phyloP scores from a whole-genome alignment of 345 rosid genomes.

The Passiflora organensis region DNA sequence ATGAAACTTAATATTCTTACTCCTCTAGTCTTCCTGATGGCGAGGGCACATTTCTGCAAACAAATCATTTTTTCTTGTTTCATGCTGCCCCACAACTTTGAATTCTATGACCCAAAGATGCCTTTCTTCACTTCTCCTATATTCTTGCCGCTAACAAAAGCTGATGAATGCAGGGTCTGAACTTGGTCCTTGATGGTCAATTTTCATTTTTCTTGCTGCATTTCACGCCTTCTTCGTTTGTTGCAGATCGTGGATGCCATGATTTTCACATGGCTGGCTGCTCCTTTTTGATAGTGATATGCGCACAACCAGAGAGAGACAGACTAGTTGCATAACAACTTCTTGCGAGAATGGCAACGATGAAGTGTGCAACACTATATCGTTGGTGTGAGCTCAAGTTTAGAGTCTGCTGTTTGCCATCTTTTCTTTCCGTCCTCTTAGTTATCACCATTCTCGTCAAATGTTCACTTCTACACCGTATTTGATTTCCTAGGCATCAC shows the following conservation, averaged over 20 bases:
- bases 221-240: slow-evolving; percentile 9
- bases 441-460: too few relatives aligned
- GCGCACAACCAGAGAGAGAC: too few relatives aligned
- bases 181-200: not conserved
- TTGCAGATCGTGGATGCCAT: slow-evolving; percentile 71
- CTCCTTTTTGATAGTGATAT: too few relatives aligned
- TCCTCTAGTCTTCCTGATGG: too few relatives aligned
- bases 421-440: too few relatives aligned
- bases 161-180: slow-evolving; percentile 68
- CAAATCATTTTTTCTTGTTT: not conserved
- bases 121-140: slow-evolving; percentile 84
- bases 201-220: not conserved
- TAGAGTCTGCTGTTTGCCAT: slow-evolving; percentile 74
- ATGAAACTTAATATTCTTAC: too few relatives aligned
- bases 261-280: slow-evolving; percentile 86
- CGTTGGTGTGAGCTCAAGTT: slow-evolving; percentile 68
- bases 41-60: not conserved
- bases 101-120: slow-evolving; percentile 71
- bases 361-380: slow-evolving; percentile 60
- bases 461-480: too few relatives aligned
- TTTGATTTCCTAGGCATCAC: too few relatives aligned
- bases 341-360: slow-evolving; percentile 73
- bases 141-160: slow-evolving; percentile 86
- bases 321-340: too few relatives aligned
- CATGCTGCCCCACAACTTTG: slow-evolving; percentile 66